Evolutionary conservation across 2,329 filamentous ascomycete species (phyloP).

Genomic region (Aureobasidium pullulans): DNA sequence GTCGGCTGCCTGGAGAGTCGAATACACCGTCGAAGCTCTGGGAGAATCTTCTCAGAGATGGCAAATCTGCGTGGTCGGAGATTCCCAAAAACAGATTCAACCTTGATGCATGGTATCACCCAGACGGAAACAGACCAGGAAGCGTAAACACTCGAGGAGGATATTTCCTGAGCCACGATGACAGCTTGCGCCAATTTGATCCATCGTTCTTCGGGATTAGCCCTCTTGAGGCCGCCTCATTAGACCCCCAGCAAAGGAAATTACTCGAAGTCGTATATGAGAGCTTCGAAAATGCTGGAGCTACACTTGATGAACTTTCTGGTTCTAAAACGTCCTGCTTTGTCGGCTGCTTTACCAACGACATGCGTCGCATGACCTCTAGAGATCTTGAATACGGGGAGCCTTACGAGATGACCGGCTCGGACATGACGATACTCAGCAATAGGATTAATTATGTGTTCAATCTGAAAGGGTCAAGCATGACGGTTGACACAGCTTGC

Average conservation of each 20-base stretch:
- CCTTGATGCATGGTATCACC: constrained; percentile 19
- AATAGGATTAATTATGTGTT: constrained; percentile 34
- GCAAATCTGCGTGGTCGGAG: constrained; percentile 21
- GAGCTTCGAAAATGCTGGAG: constrained; percentile 20
- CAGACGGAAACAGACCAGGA: constrained; percentile 11
- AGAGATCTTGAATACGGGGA: constrained; percentile 18
- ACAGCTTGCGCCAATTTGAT: constrained; percentile 20
- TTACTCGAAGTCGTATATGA: constrained; percentile 37
- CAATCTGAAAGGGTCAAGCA: constrained; percentile 31
- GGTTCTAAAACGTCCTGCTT: background rate
- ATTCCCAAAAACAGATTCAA: constrained; percentile 12
- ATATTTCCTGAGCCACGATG: constrained; percentile 20
- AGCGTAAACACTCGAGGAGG: constrained; percentile 1
- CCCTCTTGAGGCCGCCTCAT: constrained; percentile 24
- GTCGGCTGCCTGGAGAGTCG: constrained; percentile 37
- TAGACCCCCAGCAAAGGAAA: constrained; percentile 36
- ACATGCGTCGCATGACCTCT: background rate
- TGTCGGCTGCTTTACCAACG: background rate
- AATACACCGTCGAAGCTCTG: constrained; percentile 18
- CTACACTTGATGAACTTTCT: background rate
- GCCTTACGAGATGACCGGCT: constrained; percentile 22
- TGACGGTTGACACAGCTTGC: constrained; percentile 42
- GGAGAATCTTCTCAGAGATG: constrained; percentile 2
- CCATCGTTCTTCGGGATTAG: constrained; percentile 21
- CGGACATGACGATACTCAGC: constrained; percentile 31